Base-by-base conservation (phyloP, 371 early-diverging fungal genomes). In the Rhizomucor pusillus region DNA sequence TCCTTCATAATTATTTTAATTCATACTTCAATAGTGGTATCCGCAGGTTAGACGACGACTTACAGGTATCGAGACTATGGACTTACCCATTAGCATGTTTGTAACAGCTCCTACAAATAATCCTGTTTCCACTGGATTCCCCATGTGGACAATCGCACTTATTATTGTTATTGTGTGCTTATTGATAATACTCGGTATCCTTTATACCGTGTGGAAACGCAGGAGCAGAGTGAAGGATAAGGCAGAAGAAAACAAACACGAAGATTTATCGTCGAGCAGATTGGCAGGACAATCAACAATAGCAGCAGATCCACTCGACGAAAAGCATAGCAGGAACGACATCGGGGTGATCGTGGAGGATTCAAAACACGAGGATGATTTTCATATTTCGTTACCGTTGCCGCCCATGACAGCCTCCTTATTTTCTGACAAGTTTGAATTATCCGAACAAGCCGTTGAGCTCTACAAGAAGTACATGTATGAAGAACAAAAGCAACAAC, bases 401-500 rank as follows among this genome's bases (percentile, higher is more conserved):
- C 65, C 67, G 13, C 73, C 73, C 16, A 47, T 56, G 7, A 53
- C 52, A 3, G 51, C 59, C 10, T 75, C 66, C 18, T 56, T 71
- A n/a, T 71, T 75, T 62, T 60, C 67, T 9, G 75, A 75, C 51
- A 75, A 75, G 24, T 57, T 75, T 56, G 75, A 75, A 46, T 19
- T 75, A 13, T 65, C 69, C 1, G 52, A 59, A 0, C 71, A 73
- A 40, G 67, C 67, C 5, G 50, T 61, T 12, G 62, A 59, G 1
- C 54, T 73, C 5, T 70, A 65, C 37, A 25, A 62, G 20, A 47
- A 61, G n/a, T 71, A 71, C 35, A 41, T 69, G 55, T 58, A 48
- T 14, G 50, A 55, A 23, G 54, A 62, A 22, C 45, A 22, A 43
- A 34, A n/a, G 33, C 35, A 22, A 54, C 67, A 11, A 53, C 57